A percentile compares a stretch with the other conserved stretches of the same genome.
Evolutionary conservation across 169 alveolate species (phyloP).

Genomic region (Plasmodium sp.): DNA sequence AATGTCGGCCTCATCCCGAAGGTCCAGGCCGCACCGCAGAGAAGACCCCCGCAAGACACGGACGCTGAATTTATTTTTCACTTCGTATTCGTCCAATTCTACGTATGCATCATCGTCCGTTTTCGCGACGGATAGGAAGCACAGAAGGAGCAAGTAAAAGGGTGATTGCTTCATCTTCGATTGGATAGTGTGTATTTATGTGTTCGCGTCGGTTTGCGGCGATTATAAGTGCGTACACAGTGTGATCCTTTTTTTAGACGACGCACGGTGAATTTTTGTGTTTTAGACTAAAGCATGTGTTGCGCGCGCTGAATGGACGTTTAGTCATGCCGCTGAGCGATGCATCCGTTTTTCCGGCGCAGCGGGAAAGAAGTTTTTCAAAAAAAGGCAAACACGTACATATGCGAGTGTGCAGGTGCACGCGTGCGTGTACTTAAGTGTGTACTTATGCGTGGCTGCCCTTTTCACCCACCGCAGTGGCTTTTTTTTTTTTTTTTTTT

Average conservation of each 20-base stretch:
- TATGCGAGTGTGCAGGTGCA: neutral
- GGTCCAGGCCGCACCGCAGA: slow-evolving; percentile 40
- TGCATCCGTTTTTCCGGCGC: neutral
- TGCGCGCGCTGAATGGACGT: neutral
- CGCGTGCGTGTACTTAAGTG: neutral
- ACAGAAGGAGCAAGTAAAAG: slow-evolving; percentile 12
- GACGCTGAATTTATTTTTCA: slow-evolving; percentile 42
- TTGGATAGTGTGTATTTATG: neutral
- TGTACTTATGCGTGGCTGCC: neutral
- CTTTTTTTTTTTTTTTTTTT: neutral
- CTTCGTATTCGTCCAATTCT: slow-evolving; percentile 26
- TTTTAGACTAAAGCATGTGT: neutral
- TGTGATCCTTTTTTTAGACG: neutral
- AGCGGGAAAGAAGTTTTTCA: neutral
- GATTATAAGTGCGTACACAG: neutral
- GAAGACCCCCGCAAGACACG: slow-evolving; percentile 48
- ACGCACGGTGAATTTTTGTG: neutral
- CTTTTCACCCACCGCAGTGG: neutral
- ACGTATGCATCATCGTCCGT: slow-evolving; percentile 23
- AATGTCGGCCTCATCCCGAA: slow-evolving; percentile 48
- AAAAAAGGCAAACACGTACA: neutral
- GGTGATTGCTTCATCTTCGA: slow-evolving; percentile 5
- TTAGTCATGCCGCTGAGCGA: neutral
- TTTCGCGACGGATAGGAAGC: slow-evolving; percentile 1
- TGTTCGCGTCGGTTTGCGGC: neutral